Percentiles rank a stretch among this genome's conserved stretches.
phyloP scores from a whole-genome alignment of 495 filamentous ascomycete genomes.

The Neurospora hispaniola region DNA sequence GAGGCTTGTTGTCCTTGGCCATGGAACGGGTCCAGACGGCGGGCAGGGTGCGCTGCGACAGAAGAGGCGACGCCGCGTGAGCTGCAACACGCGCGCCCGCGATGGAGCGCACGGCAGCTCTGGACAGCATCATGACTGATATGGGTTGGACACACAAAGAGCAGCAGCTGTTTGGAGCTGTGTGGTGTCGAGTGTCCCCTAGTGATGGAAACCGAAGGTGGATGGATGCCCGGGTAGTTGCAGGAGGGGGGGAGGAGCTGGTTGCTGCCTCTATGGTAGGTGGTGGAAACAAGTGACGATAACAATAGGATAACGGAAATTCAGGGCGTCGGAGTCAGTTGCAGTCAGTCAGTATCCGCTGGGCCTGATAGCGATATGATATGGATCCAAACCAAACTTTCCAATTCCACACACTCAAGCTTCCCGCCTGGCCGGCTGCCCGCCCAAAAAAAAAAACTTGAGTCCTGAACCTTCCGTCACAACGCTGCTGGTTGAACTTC shows the following conservation, averaged over 20 bases:
- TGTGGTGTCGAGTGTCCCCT: neutral
- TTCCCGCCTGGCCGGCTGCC: neutral
- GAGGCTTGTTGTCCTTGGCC: conserved; percentile 25
- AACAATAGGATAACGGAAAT: neutral
- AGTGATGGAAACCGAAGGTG: neutral
- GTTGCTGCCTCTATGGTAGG: neutral
- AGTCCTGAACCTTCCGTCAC: neutral
- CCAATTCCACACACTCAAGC: neutral
- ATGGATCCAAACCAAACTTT: neutral
- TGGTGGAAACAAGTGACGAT: neutral
- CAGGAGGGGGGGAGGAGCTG: neutral
- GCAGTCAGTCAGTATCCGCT: neutral
- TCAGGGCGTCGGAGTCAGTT: neutral
- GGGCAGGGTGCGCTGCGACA: conserved; percentile 13
- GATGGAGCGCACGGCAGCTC: conserved; percentile 29
- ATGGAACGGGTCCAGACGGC: conserved; percentile 31
- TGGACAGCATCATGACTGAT: conserved; percentile 28
- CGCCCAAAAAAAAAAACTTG: neutral
- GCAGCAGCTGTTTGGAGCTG: neutral
- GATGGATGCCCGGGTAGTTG: neutral
- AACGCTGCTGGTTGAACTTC: neutral
- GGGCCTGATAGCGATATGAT: neutral
- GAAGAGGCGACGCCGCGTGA: conserved; percentile 17
- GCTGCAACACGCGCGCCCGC: conserved; percentile 12
- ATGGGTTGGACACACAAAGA: neutral